phyloP scores from a whole-genome alignment of 2,329 filamentous ascomycete genomes.

The Colletotrichum chrysophilum region DNA sequence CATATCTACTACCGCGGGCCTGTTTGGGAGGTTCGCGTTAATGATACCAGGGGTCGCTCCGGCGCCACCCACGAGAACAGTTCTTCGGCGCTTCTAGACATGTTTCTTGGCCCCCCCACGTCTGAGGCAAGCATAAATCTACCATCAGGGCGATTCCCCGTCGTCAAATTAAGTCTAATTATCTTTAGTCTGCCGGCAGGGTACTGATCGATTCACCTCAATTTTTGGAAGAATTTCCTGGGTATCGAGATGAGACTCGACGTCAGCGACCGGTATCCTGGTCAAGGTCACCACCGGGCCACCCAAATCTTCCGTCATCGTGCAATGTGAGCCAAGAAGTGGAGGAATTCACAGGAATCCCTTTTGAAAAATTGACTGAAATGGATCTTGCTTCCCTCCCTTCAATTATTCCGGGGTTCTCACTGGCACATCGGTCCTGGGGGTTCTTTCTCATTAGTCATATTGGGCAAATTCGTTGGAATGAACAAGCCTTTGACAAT shows the following conservation, averaged over 20 bases:
- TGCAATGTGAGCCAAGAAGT: too few species aligned
- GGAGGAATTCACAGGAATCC: background rate
- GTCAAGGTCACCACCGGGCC: too few species aligned
- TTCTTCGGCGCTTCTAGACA: background rate
- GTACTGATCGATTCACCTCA: background rate
- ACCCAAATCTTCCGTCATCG: too few species aligned
- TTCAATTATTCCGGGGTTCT: background rate
- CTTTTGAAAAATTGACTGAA: background rate
- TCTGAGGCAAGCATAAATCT: background rate
- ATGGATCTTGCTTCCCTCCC: background rate
- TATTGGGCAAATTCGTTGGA: fast-evolving
- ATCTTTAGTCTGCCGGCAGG: background rate
- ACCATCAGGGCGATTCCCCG: background rate
- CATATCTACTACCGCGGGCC: background rate
- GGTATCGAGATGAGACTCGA: background rate
- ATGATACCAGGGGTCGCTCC: too few species aligned
- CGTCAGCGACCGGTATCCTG: background rate
- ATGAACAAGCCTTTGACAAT: background rate
- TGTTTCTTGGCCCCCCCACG: background rate
- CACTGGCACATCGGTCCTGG: too few species aligned
- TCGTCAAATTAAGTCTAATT: background rate
- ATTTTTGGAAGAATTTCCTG: background rate
- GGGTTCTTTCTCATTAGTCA: background rate
- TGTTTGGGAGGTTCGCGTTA: too few species aligned
- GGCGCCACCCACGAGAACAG: too few species aligned